Base-by-base conservation (phyloP, 208 protist genomes). In the Tritrichomonas foetus region DNA sequence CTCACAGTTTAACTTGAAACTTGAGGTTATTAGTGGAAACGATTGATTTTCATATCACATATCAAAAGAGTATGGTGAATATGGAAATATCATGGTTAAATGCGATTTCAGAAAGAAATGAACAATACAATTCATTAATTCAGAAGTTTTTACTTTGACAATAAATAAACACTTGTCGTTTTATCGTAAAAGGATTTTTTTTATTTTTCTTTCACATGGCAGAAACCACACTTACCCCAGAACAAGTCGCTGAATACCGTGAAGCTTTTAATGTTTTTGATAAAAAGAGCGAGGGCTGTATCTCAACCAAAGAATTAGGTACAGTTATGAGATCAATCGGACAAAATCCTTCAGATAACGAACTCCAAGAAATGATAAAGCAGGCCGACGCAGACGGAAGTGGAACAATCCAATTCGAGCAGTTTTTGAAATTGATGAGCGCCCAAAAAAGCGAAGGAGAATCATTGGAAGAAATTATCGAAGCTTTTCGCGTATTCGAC, bases 221-320 rank as follows among this genome's bases (percentile, higher is more conserved):
- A 50, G 74, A 93, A 93, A 66, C 30, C 27, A 41, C 39, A 41
- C 72, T 93, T 33, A 93, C 89, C 11, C 55, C 50, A 95, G 97
- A 98, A 92, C 98, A 99, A 96, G 97, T 98, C 44, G 96, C 97
- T 49, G 98, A 99, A 95, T 99, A 99, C 95, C 97, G 99, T 95
- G 98, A 99, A 95, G 99, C 99, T 20, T 99, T 99, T 97, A 97
- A 97, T 66, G 96, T 99, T 22, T 99, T 99, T 93, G 99, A 99
- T 95, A 98, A 74, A 14, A 97, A 99, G 95, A 98, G 98, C 75
- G 98, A 99, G 96, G 98, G 98, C 66, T 96, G 95, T 78, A 98
- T 99, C 94, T 97, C 97, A 25, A 98, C 97, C n/a, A 97, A 97
- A 49, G 98, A 99, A 96, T 96, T 99, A 13, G 99, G 98, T 94